These are phyloP conservation scores for Cyclotella atomus DNA, from an alignment of 108 stramenopile genomes.

Conservation along the genomic window DNA sequence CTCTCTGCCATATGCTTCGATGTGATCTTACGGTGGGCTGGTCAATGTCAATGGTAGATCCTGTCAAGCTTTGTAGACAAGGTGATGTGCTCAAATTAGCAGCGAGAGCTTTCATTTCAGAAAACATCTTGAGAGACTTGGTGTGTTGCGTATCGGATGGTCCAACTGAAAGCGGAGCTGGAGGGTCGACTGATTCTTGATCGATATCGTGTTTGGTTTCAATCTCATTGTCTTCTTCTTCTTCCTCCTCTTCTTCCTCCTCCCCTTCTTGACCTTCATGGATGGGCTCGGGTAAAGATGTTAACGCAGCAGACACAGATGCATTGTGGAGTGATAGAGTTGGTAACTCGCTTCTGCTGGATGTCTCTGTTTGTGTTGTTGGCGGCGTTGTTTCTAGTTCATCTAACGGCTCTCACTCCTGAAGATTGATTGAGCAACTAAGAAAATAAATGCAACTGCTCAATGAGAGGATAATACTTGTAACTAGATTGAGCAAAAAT, in stretches of 20 bases:
- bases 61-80: slow-evolving; percentile 73
- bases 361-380: neutral
- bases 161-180: slow-evolving; percentile 9
- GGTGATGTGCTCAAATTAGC: slow-evolving; percentile 67
- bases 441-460: neutral
- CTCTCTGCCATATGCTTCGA: slow-evolving; percentile 73
- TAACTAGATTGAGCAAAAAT: neutral
- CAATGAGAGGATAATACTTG: neutral
- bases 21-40: slow-evolving; percentile 64
- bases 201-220: slow-evolving; percentile 25
- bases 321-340: neutral
- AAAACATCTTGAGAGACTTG: slow-evolving; percentile 73
- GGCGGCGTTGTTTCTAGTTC: slow-evolving; percentile 11
- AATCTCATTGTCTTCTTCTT: slow-evolving; percentile 59
- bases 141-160: slow-evolving; percentile 23
- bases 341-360: neutral
- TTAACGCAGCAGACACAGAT: slow-evolving; percentile 11
- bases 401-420: neutral
- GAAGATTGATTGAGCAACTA: slow-evolving; percentile 23
- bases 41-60: slow-evolving; percentile 41
- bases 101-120: slow-evolving; percentile 72
- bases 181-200: too few relatives aligned
- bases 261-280: slow-evolving; percentile 45
- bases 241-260: slow-evolving; percentile 60
- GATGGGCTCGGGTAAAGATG: slow-evolving; percentile 39